A percentile compares a stretch with the other conserved stretches of the same genome.
Conservation (phyloP, 768 basidiomycete genomes). For the Rubroboletus satanas region DNA sequence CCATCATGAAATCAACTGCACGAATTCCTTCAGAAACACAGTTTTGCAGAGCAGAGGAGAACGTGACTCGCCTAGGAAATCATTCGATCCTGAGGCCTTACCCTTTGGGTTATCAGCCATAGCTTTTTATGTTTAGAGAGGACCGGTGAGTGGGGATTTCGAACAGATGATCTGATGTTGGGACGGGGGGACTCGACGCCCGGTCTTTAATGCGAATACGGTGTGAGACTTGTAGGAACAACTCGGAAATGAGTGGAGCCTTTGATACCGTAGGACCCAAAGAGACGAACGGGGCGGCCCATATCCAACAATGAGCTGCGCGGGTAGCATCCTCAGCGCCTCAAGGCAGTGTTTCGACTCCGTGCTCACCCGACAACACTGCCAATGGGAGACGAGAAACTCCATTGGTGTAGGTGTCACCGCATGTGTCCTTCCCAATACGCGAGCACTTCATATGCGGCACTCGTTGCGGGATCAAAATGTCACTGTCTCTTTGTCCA, state of each 20-base stretch:
- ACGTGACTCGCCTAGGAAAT: constrained; percentile 17
- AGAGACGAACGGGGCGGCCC: not conserved
- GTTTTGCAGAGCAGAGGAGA: not conserved
- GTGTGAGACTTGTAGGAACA: constrained; percentile 6
- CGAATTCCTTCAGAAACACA: not conserved
- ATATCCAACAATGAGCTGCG: not conserved
- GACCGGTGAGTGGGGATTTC: constrained; percentile 20
- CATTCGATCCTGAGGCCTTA: constrained; percentile 2
- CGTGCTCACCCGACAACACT: constrained; percentile 7
- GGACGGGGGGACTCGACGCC: too few relatives aligned
- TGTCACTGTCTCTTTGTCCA: not conserved
- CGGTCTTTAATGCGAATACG: constrained; percentile 7
- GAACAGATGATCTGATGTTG: not conserved
- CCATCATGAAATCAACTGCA: constrained; percentile 37
- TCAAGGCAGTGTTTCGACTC: not conserved
- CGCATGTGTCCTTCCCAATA: not conserved
- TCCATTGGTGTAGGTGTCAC: not conserved
- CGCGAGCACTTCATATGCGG: not conserved
- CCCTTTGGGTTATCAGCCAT: constrained; percentile 10
- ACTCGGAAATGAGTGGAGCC: constrained; percentile 5
- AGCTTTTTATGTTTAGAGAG: not conserved
- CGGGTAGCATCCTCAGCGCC: not conserved
- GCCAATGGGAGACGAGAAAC: not conserved
- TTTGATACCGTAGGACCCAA: not conserved
- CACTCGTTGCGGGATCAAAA: not conserved